Evolutionary conservation across 2,329 filamentous ascomycete genomes (phyloP).

Genomic region (Daldinia sp.): DNA sequence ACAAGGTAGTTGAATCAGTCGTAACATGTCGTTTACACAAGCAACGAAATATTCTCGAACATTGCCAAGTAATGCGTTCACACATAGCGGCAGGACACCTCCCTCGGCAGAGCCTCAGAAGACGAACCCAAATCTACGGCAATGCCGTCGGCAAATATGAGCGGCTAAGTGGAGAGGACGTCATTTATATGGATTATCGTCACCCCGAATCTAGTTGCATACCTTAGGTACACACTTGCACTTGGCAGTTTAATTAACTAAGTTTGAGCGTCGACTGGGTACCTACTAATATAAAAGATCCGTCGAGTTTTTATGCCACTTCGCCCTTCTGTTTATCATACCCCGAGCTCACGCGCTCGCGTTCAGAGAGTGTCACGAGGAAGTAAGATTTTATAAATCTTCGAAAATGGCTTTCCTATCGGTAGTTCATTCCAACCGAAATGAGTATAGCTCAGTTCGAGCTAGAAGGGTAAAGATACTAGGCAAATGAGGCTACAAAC

Average conservation of each 20-base stretch:
- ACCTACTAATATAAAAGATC: not conserved
- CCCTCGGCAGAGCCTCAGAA: constrained; percentile 39
- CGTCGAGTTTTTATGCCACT: not conserved
- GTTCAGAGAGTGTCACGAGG: not conserved
- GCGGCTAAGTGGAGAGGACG: constrained; percentile 21
- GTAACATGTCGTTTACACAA: constrained; percentile 18
- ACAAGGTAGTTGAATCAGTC: constrained; percentile 1
- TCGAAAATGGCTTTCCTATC: constrained; percentile 4
- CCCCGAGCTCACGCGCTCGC: not conserved
- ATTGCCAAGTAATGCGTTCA: constrained; percentile 20
- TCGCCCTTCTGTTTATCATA: not conserved
- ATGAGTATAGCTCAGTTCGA: not conserved
- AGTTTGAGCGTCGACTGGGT: not conserved
- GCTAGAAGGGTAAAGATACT: not conserved
- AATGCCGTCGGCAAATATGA: constrained; percentile 38
- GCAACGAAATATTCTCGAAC: constrained; percentile 26
- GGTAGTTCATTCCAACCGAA: constrained; percentile 14
- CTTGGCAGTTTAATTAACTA: constrained; percentile 10
- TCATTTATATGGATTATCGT: constrained; percentile 33
- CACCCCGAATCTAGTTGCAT: constrained; percentile 21
- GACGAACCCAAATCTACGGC: constrained; percentile 29
- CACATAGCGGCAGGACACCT: constrained; percentile 21
- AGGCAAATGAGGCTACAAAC: not conserved
- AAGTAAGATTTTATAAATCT: constrained; percentile 24
- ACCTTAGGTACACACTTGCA: not conserved